phyloP scores from a whole-genome alignment of 2,329 filamentous ascomycete genomes.

The Teratosphaeria zuluensis region DNA sequence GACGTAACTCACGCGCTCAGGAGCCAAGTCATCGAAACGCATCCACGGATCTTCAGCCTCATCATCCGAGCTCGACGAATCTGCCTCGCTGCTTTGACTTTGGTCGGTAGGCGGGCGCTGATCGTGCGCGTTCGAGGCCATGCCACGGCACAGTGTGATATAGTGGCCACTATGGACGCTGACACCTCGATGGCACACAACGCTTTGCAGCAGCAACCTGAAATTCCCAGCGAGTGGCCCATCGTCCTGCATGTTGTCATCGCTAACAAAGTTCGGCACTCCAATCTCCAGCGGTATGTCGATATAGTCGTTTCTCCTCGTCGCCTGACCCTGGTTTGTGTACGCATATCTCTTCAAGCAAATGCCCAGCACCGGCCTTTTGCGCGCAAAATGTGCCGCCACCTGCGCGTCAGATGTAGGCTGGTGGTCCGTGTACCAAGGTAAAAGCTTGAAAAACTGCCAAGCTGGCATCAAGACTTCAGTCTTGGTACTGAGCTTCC shows the following conservation, averaged over 20 bases:
- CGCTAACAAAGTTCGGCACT: conserved; percentile 81
- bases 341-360: conserved; percentile 86
- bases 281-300: conserved; percentile 82
- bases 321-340: conserved; percentile 56
- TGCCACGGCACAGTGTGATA: conserved; percentile 70
- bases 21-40: conserved; percentile 78
- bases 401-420: conserved; percentile 65
- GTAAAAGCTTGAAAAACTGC: conserved; percentile 93
- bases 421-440: conserved; percentile 71
- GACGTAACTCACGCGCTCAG: conserved; percentile 62
- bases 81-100: conserved; percentile 25
- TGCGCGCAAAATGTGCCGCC: conserved; percentile 74
- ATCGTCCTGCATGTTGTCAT: conserved; percentile 59
- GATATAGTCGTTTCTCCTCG: conserved; percentile 69
- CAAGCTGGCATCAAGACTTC: conserved; percentile 93
- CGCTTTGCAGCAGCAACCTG: conserved; percentile 81
- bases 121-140: conserved; percentile 32
- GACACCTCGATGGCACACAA: conserved; percentile 83
- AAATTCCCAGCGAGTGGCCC: conserved; percentile 74
- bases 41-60: conserved; percentile 75
- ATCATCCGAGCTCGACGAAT: conserved; percentile 29
- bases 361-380: conserved; percentile 78
- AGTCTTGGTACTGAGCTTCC: conserved; percentile 42
- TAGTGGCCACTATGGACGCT: conserved; percentile 88
- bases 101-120: conserved; percentile 24